These are phyloP conservation scores for Nakaseomyces uthaithaninus DNA, from an alignment of 1,139 yeast genomes.

Conservation along the genomic window DNA sequence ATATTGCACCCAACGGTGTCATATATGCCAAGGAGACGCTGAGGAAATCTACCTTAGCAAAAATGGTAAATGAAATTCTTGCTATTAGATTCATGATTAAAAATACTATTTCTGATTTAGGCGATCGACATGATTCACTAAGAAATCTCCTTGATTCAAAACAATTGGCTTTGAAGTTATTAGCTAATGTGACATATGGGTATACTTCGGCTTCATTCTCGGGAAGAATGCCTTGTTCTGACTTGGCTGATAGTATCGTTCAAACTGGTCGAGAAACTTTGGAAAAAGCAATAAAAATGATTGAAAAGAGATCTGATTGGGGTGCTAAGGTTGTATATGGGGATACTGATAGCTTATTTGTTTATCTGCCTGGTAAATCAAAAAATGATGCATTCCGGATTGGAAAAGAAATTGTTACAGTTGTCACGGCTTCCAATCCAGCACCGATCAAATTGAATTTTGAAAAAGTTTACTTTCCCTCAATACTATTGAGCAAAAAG, in stretches of 20 bases:
- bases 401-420: conserved; percentile 61
- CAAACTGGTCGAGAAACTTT: conserved; percentile 83
- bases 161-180: conserved; percentile 78
- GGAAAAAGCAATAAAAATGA: conserved; percentile 57
- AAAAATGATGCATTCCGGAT: conserved; percentile 66
- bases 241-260: conserved; percentile 89
- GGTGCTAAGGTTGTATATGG: conserved; percentile 95
- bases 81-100: conserved; percentile 76
- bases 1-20: conserved; percentile 78
- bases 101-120: conserved; percentile 52
- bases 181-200: conserved; percentile 95
- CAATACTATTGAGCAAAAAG: conserved; percentile 74
- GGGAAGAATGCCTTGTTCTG: conserved; percentile 96
- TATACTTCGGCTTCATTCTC: conserved; percentile 91
- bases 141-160: conserved; percentile 61
- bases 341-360: conserved; percentile 90
- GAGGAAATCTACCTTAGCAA: conserved; percentile 67
- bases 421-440: conserved; percentile 63
- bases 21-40: conserved; percentile 60
- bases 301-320: conserved; percentile 54
- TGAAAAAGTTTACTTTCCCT: conserved; percentile 88
- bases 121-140: conserved; percentile 29
- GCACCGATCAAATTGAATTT: conserved; percentile 76
- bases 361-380: conserved; percentile 77
- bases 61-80: conserved; percentile 75